These are phyloP conservation scores for Paxillus ammoniavirescens DNA, from an alignment of 768 basidiomycete species.

Conservation along the genomic window DNA sequence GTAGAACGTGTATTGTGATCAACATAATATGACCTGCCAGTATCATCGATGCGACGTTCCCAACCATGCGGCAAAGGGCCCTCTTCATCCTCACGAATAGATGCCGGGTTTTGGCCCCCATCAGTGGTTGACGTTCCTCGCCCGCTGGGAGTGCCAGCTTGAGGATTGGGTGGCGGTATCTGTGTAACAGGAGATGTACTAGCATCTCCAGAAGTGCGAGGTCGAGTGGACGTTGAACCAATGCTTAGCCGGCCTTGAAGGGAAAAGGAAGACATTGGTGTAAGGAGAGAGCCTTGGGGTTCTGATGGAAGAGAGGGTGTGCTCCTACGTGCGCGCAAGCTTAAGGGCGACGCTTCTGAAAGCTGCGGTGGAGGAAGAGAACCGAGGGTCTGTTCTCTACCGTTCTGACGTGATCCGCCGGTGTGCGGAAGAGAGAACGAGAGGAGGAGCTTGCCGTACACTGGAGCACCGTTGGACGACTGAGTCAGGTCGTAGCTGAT, in stretches of 20 bases:
- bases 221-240: constrained; percentile 5
- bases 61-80: constrained; percentile 73
- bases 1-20: constrained; percentile 83
- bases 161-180: constrained; percentile 15
- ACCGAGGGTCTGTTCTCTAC: constrained; percentile 14
- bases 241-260: constrained; percentile 6
- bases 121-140: constrained; percentile 5
- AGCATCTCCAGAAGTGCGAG: constrained; percentile 20
- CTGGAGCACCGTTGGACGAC: constrained; percentile 38
- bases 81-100: constrained; percentile 53
- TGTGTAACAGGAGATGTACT: constrained; percentile 8
- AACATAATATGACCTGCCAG: constrained; percentile 76
- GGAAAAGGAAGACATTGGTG: constrained; percentile 22
- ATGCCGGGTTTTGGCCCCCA: constrained; percentile 2
- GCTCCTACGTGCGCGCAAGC: constrained; percentile 20
- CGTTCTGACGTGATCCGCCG: constrained; percentile 19
- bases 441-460: constrained; percentile 82
- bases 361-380: constrained; percentile 15
- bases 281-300: constrained; percentile 11
- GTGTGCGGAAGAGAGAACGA: constrained; percentile 45
- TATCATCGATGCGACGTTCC: constrained; percentile 75
- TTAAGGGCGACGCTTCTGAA: constrained; percentile 9
- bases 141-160: constrained; percentile 7
- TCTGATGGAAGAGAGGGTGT: constrained; percentile 21
- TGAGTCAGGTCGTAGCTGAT: constrained; percentile 61